These are phyloP conservation scores for Tagetes patula DNA, from an alignment of 129 eudicot genomes.

Conservation along the genomic window DNA sequence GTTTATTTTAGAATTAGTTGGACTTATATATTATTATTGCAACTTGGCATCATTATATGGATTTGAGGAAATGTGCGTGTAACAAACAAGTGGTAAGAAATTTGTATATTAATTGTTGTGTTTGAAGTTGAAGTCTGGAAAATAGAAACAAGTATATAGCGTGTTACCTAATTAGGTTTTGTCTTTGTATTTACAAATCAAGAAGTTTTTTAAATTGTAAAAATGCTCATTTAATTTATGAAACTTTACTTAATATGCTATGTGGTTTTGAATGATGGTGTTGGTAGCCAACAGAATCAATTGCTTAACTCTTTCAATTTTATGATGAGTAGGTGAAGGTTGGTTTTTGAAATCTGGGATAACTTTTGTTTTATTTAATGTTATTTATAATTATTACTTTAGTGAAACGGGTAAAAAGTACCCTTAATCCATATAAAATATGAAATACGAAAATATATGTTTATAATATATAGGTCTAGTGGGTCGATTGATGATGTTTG, in stretches of 20 bases:
- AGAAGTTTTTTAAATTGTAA: not conserved
- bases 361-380: not conserved
- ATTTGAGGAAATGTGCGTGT: not conserved
- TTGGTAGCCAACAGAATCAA: constrained; percentile 17
- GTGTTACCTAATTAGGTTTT: not conserved
- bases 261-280: not conserved
- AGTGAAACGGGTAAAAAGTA: too few relatives aligned
- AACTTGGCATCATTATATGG: not conserved
- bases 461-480: too few relatives aligned
- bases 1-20: not conserved
- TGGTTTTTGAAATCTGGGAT: not conserved
- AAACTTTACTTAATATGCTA: not conserved
- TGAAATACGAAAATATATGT: too few relatives aligned
- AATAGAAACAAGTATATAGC: not conserved
- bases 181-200: not conserved
- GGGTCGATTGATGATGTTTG: too few relatives aligned
- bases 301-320: not conserved
- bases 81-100: not conserved
- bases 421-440: too few relatives aligned
- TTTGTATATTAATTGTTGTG: not conserved
- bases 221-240: not conserved
- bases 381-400: too few relatives aligned
- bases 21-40: not conserved
- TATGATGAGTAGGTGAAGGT: not conserved
- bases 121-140: not conserved